Base-by-base conservation (phyloP, 129 eudicot genomes). In the Gnaphalium uliginosum region DNA sequence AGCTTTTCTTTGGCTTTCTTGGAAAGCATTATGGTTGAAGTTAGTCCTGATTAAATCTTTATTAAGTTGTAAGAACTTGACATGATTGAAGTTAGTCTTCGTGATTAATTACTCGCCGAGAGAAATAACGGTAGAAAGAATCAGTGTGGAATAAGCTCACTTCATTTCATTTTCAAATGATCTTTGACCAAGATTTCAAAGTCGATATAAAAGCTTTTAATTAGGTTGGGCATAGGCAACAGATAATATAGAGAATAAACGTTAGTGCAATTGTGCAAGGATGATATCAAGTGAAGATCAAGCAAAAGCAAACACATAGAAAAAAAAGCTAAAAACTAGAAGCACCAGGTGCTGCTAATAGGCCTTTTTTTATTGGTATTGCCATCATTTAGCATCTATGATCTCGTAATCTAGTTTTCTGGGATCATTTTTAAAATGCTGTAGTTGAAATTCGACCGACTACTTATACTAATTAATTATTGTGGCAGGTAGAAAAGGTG, bases 401-500 rank as follows among this genome's bases (percentile, higher is more conserved):
- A 50, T 30, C 50, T 75, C 30, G 1, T n/a, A 39, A n/a, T 39
- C n/a, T 63, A 2, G 63, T 33, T 65, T 66, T 76, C 14, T 66
- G 37, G 26, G 23, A 68, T 8, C 50, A 32, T 58, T 57, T 57
- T 30, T 77, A 41, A 59, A 30, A 18, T 25, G 24, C 33, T 46
- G 66, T 43, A 33, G 51, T 37, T 59, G 22, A 24, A 56, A 56
- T 56, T 23, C 5, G 21, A 41, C 33, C 60, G 17, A 69, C 48
- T 41, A 41, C 4, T 10, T 30, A 15, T 58, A 68, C 50, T 48
- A 71, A 7, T 51, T 65, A 51, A 39, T 48, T 71, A 33, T 74
- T 68, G 43, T 83, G 86, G 82, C 96, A 94, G 98, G 83, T 79
- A 22, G 98, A 88, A 2, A 94, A 90, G 85, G 97, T 84, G 70